Evolutionary conservation across 1,284 basidiomycete genomes (phyloP).

Genomic region (Cryptococcus amylolentus): DNA sequence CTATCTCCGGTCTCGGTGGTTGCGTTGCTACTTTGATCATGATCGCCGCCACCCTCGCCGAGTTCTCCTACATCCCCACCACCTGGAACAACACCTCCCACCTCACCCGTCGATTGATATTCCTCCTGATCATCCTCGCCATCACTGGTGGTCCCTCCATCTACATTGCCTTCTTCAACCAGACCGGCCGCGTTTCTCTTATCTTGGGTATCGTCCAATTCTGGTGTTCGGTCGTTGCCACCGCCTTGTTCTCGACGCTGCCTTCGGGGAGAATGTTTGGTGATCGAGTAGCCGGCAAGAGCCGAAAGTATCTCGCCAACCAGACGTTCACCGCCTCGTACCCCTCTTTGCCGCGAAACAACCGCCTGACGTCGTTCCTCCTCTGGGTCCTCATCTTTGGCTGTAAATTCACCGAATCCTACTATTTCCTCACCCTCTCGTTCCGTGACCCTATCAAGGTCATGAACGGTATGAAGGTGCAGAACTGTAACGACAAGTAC

Average conservation of each 20-base stretch:
- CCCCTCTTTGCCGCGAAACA: constrained; percentile 61
- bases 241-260: constrained; percentile 76
- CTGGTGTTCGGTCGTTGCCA: constrained; percentile 76
- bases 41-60: constrained; percentile 84
- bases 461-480: constrained; percentile 90
- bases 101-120: constrained; percentile 76
- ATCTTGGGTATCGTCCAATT: constrained; percentile 92
- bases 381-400: constrained; percentile 88
- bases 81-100: constrained; percentile 97
- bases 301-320: constrained; percentile 87
- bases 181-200: constrained; percentile 61
- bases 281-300: constrained; percentile 87
- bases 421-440: constrained; percentile 92
- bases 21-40: constrained; percentile 86
- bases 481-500: constrained; percentile 75
- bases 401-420: constrained; percentile 90
- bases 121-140: constrained; percentile 76
- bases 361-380: constrained; percentile 65
- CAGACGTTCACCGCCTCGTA: constrained; percentile 96
- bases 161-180: constrained; percentile 77
- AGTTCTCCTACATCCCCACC: constrained; percentile 92
- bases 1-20: constrained; percentile 82
- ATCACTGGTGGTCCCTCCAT: constrained; percentile 84
- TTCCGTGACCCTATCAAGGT: constrained; percentile 84
- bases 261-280: constrained; percentile 88